Evolutionary conservation across 768 basidiomycete genomes (phyloP).

Genomic region (Amanita fuliginea): DNA sequence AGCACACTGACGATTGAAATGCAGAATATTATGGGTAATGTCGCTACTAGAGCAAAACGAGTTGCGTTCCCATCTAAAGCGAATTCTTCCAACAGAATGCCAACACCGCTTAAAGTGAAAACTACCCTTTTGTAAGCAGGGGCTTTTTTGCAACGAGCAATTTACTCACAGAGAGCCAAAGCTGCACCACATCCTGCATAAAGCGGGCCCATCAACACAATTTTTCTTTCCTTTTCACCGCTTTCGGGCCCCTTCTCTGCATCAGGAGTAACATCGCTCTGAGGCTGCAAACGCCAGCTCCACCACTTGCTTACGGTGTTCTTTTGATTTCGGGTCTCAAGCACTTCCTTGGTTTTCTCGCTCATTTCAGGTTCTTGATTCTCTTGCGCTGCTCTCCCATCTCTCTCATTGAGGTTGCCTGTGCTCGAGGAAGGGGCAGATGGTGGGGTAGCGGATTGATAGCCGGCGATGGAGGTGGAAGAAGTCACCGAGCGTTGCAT

Average conservation of each 20-base stretch:
- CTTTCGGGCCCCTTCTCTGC: slow-evolving; percentile 24
- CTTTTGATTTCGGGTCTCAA: slow-evolving; percentile 7
- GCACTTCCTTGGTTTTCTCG: slow-evolving; percentile 11
- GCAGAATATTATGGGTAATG: slow-evolving; percentile 65
- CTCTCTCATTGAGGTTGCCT: slow-evolving; percentile 26
- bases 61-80: slow-evolving; percentile 49
- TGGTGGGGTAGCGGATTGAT: neutral
- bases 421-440: slow-evolving; percentile 8
- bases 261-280: slow-evolving; percentile 15
- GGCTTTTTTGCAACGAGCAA: neutral
- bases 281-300: slow-evolving; percentile 35
- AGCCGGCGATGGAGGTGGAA: neutral
- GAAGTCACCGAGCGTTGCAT: neutral
- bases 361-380: slow-evolving; percentile 13
- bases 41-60: slow-evolving; percentile 56
- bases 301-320: slow-evolving; percentile 24
- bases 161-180: slow-evolving; percentile 44
- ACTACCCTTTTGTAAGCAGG: slow-evolving; percentile 18
- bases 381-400: slow-evolving; percentile 4
- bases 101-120: slow-evolving; percentile 51
- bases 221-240: slow-evolving; percentile 28
- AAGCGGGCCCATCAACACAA: slow-evolving; percentile 53
- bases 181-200: slow-evolving; percentile 63
- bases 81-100: slow-evolving; percentile 55
- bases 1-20: slow-evolving; percentile 51